Percentiles rank a stretch among this genome's conserved stretches.
phyloP scores from a whole-genome alignment of 768 basidiomycete genomes.

The Rhizopogon vinicolor region DNA sequence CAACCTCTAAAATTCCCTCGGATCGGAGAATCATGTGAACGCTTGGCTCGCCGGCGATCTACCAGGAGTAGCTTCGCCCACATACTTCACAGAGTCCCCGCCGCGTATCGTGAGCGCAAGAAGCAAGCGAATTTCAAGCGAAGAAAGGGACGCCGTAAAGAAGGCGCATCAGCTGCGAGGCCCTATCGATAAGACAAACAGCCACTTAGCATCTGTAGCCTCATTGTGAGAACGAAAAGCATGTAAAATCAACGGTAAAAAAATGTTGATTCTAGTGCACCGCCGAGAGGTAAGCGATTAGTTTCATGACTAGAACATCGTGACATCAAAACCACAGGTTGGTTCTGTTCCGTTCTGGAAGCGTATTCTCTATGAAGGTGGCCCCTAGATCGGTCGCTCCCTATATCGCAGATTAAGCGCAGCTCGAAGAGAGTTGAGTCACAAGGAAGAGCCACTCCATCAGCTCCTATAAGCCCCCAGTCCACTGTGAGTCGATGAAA shows the following conservation, averaged over 20 bases:
- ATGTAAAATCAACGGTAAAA: not conserved
- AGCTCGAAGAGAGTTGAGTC: slow-evolving; percentile 1
- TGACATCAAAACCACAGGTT: not conserved
- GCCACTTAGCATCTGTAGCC: not conserved
- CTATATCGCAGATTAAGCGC: slow-evolving; percentile 24
- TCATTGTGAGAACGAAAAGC: not conserved
- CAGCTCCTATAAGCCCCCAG: not conserved
- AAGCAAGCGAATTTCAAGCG: slow-evolving; percentile 7
- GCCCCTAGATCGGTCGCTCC: slow-evolving; percentile 29
- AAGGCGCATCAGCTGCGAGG: slow-evolving; percentile 31
- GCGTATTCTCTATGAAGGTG: slow-evolving; percentile 18
- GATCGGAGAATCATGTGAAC: not conserved
- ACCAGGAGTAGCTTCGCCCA: slow-evolving; percentile 7
- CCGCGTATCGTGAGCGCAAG: slow-evolving; percentile 9
- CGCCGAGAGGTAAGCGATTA: not conserved
- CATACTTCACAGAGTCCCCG: slow-evolving; percentile 8
- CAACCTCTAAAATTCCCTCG: slow-evolving; percentile 10
- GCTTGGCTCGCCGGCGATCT: not conserved
- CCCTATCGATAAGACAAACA: slow-evolving; percentile 1
- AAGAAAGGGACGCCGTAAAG: slow-evolving; percentile 20
- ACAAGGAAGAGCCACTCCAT: slow-evolving; percentile 5
- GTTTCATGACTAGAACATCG: slow-evolving; percentile 9
- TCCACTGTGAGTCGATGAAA: not conserved
- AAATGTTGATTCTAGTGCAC: not conserved
- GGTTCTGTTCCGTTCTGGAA: slow-evolving; percentile 30